Conservation (phyloP, 2,329 filamentous ascomycete species). For the Colletotrichum plurivorum region DNA sequence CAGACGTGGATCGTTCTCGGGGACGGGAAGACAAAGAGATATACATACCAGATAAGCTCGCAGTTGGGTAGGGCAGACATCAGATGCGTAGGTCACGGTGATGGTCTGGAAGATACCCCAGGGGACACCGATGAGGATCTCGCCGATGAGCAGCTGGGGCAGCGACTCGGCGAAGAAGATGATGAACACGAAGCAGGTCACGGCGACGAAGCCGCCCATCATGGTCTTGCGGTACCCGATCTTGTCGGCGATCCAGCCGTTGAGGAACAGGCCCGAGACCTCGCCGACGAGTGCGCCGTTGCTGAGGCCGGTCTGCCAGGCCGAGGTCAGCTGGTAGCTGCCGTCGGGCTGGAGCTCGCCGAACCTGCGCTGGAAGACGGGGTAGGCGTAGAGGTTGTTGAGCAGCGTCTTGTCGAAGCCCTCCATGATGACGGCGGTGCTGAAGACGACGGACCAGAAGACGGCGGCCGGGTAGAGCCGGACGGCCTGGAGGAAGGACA, state of each 20-base stretch:
- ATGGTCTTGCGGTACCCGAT: slow-evolving; percentile 64
- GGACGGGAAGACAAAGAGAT: slow-evolving; percentile 14
- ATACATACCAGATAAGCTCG: slow-evolving; percentile 62
- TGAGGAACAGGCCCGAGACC: slow-evolving; percentile 65
- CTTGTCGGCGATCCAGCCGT: slow-evolving; percentile 62
- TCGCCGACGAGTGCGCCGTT: slow-evolving; percentile 64
- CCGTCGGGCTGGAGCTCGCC: slow-evolving; percentile 53
- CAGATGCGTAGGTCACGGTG: slow-evolving; percentile 63
- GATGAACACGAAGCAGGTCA: slow-evolving; percentile 62
- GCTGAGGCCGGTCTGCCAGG: slow-evolving; percentile 67
- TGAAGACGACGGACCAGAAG: slow-evolving; percentile 58
- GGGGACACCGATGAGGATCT: slow-evolving; percentile 62
- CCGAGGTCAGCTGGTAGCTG: slow-evolving; percentile 58
- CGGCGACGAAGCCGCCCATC: slow-evolving; percentile 55
- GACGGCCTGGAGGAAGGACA: slow-evolving; percentile 55
- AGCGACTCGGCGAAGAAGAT: slow-evolving; percentile 61
- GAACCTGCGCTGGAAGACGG: slow-evolving; percentile 55
- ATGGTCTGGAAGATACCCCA: slow-evolving; percentile 64
- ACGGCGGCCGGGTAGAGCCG: slow-evolving; percentile 60
- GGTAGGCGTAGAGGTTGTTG: slow-evolving; percentile 39
- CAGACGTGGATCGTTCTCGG: rapidly evolving
- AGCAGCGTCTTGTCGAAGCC: slow-evolving; percentile 43
- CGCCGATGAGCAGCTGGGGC: slow-evolving; percentile 57
- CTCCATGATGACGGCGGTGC: slow-evolving; percentile 58
- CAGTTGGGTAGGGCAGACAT: slow-evolving; percentile 60